These are phyloP conservation scores for Penicillium sp. DNA, from an alignment of 2,329 filamentous ascomycete species.

Conservation along the genomic window DNA sequence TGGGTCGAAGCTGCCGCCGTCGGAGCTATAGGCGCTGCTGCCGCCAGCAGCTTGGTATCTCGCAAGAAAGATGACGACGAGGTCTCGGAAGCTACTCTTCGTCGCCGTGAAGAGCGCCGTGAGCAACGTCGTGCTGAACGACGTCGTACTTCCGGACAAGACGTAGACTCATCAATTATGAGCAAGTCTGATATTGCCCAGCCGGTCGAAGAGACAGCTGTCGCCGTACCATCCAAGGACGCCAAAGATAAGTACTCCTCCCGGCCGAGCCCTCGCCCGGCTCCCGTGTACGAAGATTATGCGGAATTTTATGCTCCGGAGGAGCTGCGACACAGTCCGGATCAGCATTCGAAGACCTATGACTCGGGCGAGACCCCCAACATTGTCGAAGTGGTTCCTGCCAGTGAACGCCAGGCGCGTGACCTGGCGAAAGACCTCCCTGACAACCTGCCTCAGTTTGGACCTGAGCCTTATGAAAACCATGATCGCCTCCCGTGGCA, in stretches of 20 bases:
- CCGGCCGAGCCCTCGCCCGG: constrained; percentile 29
- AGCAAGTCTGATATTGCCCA: constrained; percentile 22
- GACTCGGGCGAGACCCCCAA: constrained; percentile 26
- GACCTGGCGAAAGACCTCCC: constrained; percentile 12
- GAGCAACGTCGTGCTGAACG: constrained; percentile 38
- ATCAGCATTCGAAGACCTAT: constrained; percentile 31
- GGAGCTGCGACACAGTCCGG: constrained; percentile 39
- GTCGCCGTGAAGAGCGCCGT: constrained; percentile 40
- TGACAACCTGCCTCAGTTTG: constrained; percentile 18
- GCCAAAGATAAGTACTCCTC: constrained; percentile 29
- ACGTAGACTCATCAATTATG: constrained; percentile 25
- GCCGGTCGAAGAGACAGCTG: constrained; percentile 20
- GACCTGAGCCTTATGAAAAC: constrained; percentile 20
- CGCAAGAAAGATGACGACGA: constrained; percentile 30
- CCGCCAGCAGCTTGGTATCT: constrained; percentile 43
- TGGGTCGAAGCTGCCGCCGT: constrained; percentile 46
- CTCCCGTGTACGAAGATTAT: constrained; percentile 44
- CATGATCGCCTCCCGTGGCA: constrained; percentile 38
- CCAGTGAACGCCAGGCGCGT: constrained; percentile 21
- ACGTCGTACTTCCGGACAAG: constrained; percentile 15
- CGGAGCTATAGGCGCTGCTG: constrained; percentile 50
- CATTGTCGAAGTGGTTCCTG: constrained; percentile 34
- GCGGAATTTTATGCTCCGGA: constrained; percentile 43
- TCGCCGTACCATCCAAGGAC: constrained; percentile 11
- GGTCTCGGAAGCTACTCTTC: constrained; percentile 30